Percentiles rank a stretch among this genome's conserved stretches.
Evolutionary conservation across 306 rosid genomes (phyloP).

Genomic region (Biancaea sappan): DNA sequence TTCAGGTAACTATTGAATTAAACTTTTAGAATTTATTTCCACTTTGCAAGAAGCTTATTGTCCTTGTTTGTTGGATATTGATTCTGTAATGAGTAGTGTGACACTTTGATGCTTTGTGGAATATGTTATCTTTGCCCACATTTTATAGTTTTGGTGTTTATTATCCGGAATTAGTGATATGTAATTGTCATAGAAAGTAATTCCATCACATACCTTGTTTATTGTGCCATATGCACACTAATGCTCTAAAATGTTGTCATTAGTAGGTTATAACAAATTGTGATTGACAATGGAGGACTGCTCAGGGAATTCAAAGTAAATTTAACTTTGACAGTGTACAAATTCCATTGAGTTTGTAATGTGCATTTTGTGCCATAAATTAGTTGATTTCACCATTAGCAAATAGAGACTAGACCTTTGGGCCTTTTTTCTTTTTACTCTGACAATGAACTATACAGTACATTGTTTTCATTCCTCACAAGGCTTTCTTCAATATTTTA

Average conservation of each 20-base stretch:
- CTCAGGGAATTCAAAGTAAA: slow-evolving; percentile 8
- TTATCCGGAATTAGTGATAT: slow-evolving; percentile 10
- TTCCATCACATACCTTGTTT: slow-evolving; percentile 13
- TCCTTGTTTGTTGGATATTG: slow-evolving; percentile 22
- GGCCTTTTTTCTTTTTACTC: not conserved
- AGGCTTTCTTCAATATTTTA: too few species aligned
- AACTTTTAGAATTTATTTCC: slow-evolving; percentile 12
- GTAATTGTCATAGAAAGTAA: not conserved
- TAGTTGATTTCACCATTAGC: not conserved
- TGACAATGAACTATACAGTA: not conserved
- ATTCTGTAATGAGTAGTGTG: slow-evolving; percentile 20
- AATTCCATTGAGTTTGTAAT: not conserved
- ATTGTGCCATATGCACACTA: not conserved
- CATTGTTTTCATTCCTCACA: too few species aligned
- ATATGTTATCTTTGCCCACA: not conserved
- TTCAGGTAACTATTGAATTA: slow-evolving; percentile 56
- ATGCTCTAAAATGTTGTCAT: not conserved
- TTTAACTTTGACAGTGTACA: not conserved
- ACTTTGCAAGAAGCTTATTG: not conserved
- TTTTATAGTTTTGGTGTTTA: slow-evolving; percentile 29
- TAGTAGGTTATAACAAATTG: not conserved
- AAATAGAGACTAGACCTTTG: not conserved
- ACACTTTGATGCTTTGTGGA: not conserved
- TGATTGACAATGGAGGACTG: not conserved
- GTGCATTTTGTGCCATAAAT: not conserved